Evolutionary conservation across 768 basidiomycete genomes (phyloP), one percentile per base, ranked within the genome.

Genomic region (Guyanaporus albipodus): DNA sequence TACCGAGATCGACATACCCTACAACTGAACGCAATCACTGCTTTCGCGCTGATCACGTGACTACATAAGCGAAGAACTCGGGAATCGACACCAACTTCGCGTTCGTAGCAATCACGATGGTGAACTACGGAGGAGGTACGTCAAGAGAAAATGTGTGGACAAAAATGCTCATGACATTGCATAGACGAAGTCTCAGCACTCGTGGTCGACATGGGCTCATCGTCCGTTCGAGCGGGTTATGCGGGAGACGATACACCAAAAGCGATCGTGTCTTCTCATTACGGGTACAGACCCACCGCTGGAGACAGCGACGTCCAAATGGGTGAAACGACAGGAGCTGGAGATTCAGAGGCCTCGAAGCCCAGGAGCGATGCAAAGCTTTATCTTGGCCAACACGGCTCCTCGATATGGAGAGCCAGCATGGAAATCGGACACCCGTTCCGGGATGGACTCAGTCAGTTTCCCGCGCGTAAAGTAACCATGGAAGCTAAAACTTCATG

Each of bases 161-260:
- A 14, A 37, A 9, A n/a, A 50, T 3, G 39, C 48, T 46, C 27
- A 50, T 29, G 9, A 34, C 39, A 38, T n/a, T 28, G 4, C 21
- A 11, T 50, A 96, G 94, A 97, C 64, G 94, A 97, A 72, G 92
- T 98, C n/a, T 87, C 92, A 28, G 96, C 95, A 24, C 73, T 98
- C 42, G 96, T 98, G 19, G 72, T 99, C 29, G 96, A 99, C 72
- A 87, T 98, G 62, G 96, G 96, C 23, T 75, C 88, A 10, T 86
- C 87, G 21, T 87, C 91, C 8, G 71, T 94, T 44, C 85, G 96
- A 63, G 91, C 92, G 10, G 96, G 96, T 43, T 96, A 98, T 67
- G 95, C 96, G 10, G 96, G 96, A 37, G 95, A 98, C 68, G 96
- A 98, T 60, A 80, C 87, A 10, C 96, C 96, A 15, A 91, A 91